Conservation (phyloP, 2,329 filamentous ascomycete species). For the Cylindrodendrum hubeiense region DNA sequence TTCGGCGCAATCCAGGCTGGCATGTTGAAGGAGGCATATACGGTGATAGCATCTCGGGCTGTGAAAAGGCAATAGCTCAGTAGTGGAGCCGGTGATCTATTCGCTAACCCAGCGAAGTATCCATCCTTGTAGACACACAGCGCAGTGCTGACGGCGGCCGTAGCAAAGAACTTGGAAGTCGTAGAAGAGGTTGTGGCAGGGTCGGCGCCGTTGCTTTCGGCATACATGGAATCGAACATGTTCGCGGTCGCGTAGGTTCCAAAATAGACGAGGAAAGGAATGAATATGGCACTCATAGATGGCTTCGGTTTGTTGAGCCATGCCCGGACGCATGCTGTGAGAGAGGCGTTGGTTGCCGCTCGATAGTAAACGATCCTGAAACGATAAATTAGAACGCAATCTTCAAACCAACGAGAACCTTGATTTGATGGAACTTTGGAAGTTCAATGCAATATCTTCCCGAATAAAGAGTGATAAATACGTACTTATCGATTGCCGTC, state of each 20-base stretch:
- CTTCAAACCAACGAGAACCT: not conserved
- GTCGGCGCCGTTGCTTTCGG: conserved; percentile 33
- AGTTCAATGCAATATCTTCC: not conserved
- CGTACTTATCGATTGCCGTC: conserved; percentile 43
- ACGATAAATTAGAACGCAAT: not conserved
- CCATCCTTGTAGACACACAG: conserved; percentile 42
- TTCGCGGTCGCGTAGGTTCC: conserved; percentile 44
- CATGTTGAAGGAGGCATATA: conserved; percentile 43
- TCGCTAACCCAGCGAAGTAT: conserved; percentile 32
- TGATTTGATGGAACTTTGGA: not conserved
- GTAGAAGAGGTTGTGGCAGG: conserved; percentile 35
- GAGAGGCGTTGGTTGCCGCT: conserved; percentile 35
- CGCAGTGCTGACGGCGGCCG: conserved; percentile 37
- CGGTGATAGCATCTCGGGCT: conserved; percentile 39
- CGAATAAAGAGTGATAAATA: not conserved
- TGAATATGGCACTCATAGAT: conserved; percentile 35
- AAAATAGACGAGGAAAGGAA: conserved; percentile 44
- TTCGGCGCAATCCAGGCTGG: conserved; percentile 40
- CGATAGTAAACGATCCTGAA: conserved; percentile 42
- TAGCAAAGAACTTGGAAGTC: conserved; percentile 39
- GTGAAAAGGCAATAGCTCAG: conserved; percentile 40
- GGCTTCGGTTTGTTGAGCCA: conserved; percentile 39
- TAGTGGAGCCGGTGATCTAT: conserved; percentile 33
- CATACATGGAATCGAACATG: conserved; percentile 41
- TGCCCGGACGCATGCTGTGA: conserved; percentile 37